Percentiles rank a stretch among this genome's conserved stretches.
phyloP scores from a whole-genome alignment of 306 rosid genomes.

The Lathyrus sativus region DNA sequence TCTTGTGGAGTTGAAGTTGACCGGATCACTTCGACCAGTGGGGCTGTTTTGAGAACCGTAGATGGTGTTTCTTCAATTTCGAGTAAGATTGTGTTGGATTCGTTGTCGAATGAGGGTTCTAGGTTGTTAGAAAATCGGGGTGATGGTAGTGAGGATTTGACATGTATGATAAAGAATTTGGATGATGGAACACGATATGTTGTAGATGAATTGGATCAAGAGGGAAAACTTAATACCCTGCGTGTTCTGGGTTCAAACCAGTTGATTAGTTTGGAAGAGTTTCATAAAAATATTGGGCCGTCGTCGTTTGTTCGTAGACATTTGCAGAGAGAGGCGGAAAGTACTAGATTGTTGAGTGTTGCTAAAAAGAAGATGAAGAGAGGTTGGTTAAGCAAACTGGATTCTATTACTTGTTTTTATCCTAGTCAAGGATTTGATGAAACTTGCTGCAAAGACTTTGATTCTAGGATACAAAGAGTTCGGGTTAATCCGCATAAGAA shows the following conservation, averaged over 20 bases:
- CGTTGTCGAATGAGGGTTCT: constrained; percentile 45
- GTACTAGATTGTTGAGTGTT: constrained; percentile 39
- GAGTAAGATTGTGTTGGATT: constrained; percentile 40
- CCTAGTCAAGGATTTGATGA: constrained; percentile 43
- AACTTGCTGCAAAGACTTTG: constrained; percentile 36
- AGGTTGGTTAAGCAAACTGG: constrained; percentile 64
- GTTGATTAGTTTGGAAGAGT: constrained; percentile 48
- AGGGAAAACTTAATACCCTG: constrained; percentile 47
- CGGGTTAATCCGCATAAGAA: constrained; percentile 62
- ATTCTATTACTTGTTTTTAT: constrained; percentile 55
- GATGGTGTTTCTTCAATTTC: constrained; percentile 38
- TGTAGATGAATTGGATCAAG: constrained; percentile 51
- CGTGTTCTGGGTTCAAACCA: constrained; percentile 53
- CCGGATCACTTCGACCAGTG: constrained; percentile 51
- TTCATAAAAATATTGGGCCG: constrained; percentile 45
- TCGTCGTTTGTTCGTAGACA: constrained; percentile 54
- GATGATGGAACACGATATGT: constrained; percentile 57
- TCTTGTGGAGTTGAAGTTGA: constrained; percentile 45
- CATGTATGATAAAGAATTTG: constrained; percentile 51
- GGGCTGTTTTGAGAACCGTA: constrained; percentile 53
- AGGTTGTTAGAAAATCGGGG: constrained; percentile 37
- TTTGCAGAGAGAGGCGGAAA: constrained; percentile 52
- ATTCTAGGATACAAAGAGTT: constrained; percentile 56
- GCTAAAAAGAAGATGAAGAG: constrained; percentile 51
- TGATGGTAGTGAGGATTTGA: constrained; percentile 41